Conservation (phyloP, 1,284 basidiomycete species). For the Rhodotorula mucilaginosa region DNA sequence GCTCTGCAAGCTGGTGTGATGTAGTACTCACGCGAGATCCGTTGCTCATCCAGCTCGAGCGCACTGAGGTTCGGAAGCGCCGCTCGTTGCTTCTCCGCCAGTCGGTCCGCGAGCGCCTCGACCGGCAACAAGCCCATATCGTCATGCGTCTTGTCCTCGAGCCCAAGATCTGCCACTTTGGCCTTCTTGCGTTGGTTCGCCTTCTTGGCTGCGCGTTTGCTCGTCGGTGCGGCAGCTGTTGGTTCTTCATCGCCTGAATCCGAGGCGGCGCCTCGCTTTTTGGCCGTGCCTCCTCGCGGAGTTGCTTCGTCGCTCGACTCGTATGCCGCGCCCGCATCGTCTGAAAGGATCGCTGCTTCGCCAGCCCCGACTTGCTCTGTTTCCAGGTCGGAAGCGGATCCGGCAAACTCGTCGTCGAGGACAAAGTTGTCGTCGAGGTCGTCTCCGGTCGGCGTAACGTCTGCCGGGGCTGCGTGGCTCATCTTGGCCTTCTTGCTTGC, state of each 20-base stretch:
- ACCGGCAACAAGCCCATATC: slow-evolving; percentile 44
- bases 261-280: not conserved
- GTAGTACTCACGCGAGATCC: slow-evolving; percentile 62
- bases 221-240: not conserved
- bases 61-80: slow-evolving; percentile 62
- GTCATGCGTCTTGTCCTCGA: slow-evolving; percentile 53
- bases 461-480: not conserved
- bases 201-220: slow-evolving; percentile 30
- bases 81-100: slow-evolving; percentile 55
- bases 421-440: slow-evolving; percentile 77
- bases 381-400: slow-evolving; percentile 56
- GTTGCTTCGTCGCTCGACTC: not conserved
- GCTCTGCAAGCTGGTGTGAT: not conserved
- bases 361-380: not conserved
- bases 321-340: slow-evolving; percentile 4
- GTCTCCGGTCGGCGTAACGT: slow-evolving; percentile 55
- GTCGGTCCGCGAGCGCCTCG: slow-evolving; percentile 31
- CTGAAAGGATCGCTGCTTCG: slow-evolving; percentile 1
- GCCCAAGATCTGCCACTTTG: slow-evolving; percentile 48
- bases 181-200: slow-evolving; percentile 70
- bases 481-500: slow-evolving; percentile 6
- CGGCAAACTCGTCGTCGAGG: slow-evolving; percentile 65
- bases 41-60: slow-evolving; percentile 68
- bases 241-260: not conserved
- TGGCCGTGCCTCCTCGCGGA: not conserved